Percentiles rank a stretch among this genome's conserved stretches.
Conservation (phyloP, 108 stramenopile species). For the Epithemia pelagica region DNA sequence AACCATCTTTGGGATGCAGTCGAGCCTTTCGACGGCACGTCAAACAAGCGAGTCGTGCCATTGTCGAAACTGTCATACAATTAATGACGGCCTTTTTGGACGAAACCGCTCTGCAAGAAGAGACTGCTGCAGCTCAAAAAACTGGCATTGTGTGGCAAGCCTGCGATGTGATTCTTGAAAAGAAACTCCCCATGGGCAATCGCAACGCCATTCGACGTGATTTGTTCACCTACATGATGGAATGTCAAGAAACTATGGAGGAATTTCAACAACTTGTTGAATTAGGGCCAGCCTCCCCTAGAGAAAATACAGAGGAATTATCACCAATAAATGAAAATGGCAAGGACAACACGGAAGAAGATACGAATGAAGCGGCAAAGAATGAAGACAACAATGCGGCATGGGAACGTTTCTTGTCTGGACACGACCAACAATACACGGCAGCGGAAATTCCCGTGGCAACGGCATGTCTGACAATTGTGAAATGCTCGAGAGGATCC, state of each 20-base stretch:
- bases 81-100: constrained; percentile 46
- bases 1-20: constrained; percentile 46
- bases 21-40: constrained; percentile 41
- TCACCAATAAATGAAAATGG: background rate
- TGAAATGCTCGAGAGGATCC: constrained; percentile 70
- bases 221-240: constrained; percentile 64
- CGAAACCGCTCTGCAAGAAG: constrained; percentile 23
- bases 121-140: constrained; percentile 54
- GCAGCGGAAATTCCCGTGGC: constrained; percentile 53
- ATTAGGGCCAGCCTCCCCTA: constrained; percentile 29
- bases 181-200: constrained; percentile 46
- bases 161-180: constrained; percentile 48
- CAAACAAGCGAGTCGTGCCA: constrained; percentile 47
- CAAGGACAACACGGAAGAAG: constrained; percentile 1
- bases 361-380: constrained; percentile 11
- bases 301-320: background rate
- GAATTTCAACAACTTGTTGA: constrained; percentile 77
- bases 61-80: constrained; percentile 37
- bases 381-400: constrained; percentile 6
- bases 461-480: constrained; percentile 45
- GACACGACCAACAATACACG: constrained; percentile 51
- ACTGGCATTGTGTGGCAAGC: constrained; percentile 75
- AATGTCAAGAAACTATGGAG: constrained; percentile 65
- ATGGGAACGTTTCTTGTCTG: constrained; percentile 21
- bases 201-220: constrained; percentile 70